phyloP scores from a whole-genome alignment of 768 basidiomycete genomes.

The Mycena galopus region DNA sequence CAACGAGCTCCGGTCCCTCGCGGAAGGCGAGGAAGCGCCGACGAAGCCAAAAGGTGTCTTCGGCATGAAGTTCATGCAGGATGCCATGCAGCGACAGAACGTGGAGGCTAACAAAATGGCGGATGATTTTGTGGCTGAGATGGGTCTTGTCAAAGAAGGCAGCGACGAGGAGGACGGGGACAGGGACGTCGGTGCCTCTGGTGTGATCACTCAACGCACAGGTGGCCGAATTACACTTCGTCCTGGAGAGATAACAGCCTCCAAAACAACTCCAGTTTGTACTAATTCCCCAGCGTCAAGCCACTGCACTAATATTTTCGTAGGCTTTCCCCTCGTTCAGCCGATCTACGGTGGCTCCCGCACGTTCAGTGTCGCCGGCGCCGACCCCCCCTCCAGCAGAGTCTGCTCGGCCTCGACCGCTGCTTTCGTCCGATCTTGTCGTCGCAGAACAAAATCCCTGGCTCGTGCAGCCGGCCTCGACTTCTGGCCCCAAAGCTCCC shows the following conservation, averaged over 20 bases:
- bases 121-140: slow-evolving; percentile 80
- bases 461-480: slow-evolving; percentile 61
- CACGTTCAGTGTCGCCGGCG: slow-evolving; percentile 22
- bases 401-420: slow-evolving; percentile 30
- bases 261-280: slow-evolving; percentile 43
- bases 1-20: slow-evolving; percentile 76
- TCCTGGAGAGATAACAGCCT: slow-evolving; percentile 55
- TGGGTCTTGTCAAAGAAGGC: slow-evolving; percentile 56
- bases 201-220: slow-evolving; percentile 64
- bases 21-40: slow-evolving; percentile 48
- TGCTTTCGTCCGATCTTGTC: slow-evolving; percentile 39
- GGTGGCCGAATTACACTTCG: slow-evolving; percentile 77
- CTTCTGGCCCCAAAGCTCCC: slow-evolving; percentile 58
- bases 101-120: slow-evolving; percentile 69
- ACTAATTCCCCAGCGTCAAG: background rate
- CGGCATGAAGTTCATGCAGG: slow-evolving; percentile 99
- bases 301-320: background rate
- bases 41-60: slow-evolving; percentile 79
- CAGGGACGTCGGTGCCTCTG: slow-evolving; percentile 47
- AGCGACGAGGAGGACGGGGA: slow-evolving; percentile 48
- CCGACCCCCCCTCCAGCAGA: slow-evolving; percentile 14
- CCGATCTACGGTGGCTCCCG: slow-evolving; percentile 33
- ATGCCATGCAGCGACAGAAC: slow-evolving; percentile 81
- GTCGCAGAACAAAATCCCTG: slow-evolving; percentile 77
- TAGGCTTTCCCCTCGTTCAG: background rate